A percentile compares a stretch with the other conserved stretches of the same genome.
Conservation (phyloP, 2,329 filamentous ascomycete species). For the Daldinia eschscholtzii region DNA sequence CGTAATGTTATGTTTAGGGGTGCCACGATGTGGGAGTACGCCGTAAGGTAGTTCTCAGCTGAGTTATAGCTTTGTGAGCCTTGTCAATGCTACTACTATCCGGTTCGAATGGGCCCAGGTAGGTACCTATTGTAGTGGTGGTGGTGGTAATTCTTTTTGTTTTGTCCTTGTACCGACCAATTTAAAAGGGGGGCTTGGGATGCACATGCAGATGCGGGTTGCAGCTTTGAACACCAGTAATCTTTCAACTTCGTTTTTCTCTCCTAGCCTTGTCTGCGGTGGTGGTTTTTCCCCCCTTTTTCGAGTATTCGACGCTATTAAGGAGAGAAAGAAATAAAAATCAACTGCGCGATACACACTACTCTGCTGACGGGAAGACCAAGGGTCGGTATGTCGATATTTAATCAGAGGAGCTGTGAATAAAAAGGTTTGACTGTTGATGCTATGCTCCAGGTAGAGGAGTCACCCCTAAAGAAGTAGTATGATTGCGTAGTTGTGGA, state of each 20-base stretch:
- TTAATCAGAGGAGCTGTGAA: neutral
- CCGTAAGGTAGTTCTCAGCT: constrained; percentile 12
- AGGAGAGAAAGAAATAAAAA: neutral
- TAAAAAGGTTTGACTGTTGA: neutral
- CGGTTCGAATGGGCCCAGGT: constrained; percentile 14
- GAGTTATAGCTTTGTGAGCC: constrained; percentile 20
- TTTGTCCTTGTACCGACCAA: constrained; percentile 34
- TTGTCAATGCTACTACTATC: constrained; percentile 17
- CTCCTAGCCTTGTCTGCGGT: constrained; percentile 17
- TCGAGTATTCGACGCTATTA: neutral
- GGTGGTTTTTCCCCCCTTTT: constrained; percentile 14
- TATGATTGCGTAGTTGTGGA: constrained; percentile 19
- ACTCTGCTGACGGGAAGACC: neutral
- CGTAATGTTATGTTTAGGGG: constrained; percentile 1
- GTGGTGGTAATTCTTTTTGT: constrained; percentile 27
- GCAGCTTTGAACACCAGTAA: constrained; percentile 42
- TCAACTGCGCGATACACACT: neutral
- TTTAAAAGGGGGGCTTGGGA: constrained; percentile 39
- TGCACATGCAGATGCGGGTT: constrained; percentile 42
- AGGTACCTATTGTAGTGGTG: constrained; percentile 15
- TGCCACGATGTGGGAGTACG: constrained; percentile 8
- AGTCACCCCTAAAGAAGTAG: neutral
- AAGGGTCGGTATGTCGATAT: neutral
- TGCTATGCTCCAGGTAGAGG: neutral
- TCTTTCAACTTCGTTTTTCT: constrained; percentile 29